phyloP scores from a whole-genome alignment of 2,329 filamentous ascomycete genomes.

The Verticillium dahliae region DNA sequence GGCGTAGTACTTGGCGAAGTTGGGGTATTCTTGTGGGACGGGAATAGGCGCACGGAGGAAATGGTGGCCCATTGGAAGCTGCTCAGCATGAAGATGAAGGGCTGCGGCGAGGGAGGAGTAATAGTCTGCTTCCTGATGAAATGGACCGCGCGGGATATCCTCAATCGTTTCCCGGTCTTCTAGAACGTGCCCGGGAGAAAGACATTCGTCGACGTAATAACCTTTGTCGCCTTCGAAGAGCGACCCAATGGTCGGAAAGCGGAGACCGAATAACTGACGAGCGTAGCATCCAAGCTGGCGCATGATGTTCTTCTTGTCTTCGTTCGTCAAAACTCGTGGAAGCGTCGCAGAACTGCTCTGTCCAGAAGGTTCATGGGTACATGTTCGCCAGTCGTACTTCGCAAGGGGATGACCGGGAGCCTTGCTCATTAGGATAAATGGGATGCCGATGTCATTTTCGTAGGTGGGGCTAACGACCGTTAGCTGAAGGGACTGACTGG shows the following conservation, averaged over 20 bases:
- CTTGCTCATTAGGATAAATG: slow-evolving; percentile 25
- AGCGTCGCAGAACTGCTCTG: slow-evolving; percentile 3
- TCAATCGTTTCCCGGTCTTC: slow-evolving; percentile 8
- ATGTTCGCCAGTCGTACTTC: slow-evolving; percentile 14
- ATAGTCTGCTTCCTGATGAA: slow-evolving; percentile 7
- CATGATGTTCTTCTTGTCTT: slow-evolving; percentile 19
- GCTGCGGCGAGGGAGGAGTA: slow-evolving; percentile 9
- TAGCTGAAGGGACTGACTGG: slow-evolving; percentile 4
- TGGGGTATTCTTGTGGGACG: slow-evolving; percentile 8
- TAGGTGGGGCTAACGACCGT: slow-evolving; percentile 3
- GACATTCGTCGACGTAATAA: slow-evolving; percentile 11
- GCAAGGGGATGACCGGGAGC: slow-evolving; percentile 19
- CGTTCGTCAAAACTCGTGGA: slow-evolving; percentile 3
- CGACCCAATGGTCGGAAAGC: slow-evolving; percentile 20
- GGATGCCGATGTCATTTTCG: slow-evolving; percentile 21
- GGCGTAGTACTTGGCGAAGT: slow-evolving; percentile 7
- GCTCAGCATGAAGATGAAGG: slow-evolving; percentile 11
- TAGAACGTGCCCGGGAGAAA: slow-evolving; percentile 8
- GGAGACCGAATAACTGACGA: slow-evolving; percentile 17
- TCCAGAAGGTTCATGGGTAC: slow-evolving; percentile 5
- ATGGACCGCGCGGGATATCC: slow-evolving; percentile 9
- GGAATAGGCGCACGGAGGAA: slow-evolving; percentile 11
- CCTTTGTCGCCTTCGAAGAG: slow-evolving; percentile 17
- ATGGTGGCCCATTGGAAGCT: slow-evolving; percentile 11
- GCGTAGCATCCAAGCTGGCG: slow-evolving; percentile 17